phyloP scores from a whole-genome alignment of 139 green algal species.

The Micromonas commoda region DNA sequence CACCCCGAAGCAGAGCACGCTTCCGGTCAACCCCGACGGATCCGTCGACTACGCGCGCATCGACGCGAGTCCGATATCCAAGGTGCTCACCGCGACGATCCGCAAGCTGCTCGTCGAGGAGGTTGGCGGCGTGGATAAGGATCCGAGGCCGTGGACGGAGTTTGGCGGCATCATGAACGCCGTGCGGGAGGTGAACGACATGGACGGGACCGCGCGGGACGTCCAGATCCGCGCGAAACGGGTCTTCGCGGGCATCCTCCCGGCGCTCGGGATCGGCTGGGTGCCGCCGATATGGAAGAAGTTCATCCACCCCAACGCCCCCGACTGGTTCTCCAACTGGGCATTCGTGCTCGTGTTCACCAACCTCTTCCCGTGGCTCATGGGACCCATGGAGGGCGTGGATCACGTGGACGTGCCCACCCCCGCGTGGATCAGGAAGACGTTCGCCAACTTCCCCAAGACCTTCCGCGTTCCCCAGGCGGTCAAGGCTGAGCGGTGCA shows the following conservation, averaged over 20 bases:
- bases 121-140: slow-evolving; percentile 13
- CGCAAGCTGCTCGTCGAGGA: slow-evolving; percentile 26
- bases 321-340: slow-evolving; percentile 19
- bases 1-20: background rate
- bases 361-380: slow-evolving; percentile 35
- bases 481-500: slow-evolving; percentile 33
- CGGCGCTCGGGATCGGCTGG: slow-evolving; percentile 30
- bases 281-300: slow-evolving; percentile 32
- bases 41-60: slow-evolving; percentile 30
- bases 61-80: slow-evolving; percentile 21
- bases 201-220: slow-evolving; percentile 30
- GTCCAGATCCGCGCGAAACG: slow-evolving; percentile 27
- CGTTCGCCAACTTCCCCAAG: slow-evolving; percentile 12
- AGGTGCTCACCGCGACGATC: slow-evolving; percentile 12
- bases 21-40: slow-evolving; percentile 19
- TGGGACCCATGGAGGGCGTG: slow-evolving; percentile 34
- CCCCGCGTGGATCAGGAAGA: slow-evolving; percentile 17
- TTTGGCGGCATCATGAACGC: slow-evolving; percentile 28
- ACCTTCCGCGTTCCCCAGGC: slow-evolving; percentile 23
- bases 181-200: slow-evolving; percentile 37
- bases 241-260: slow-evolving; percentile 34
- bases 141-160: slow-evolving; percentile 15
- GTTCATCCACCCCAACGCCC: slow-evolving; percentile 13
- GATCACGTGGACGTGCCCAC: slow-evolving; percentile 30
- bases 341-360: slow-evolving; percentile 34